These are phyloP conservation scores for Trichoderma endophyticum DNA, from an alignment of 2,329 filamentous ascomycete genomes.

Conservation along the genomic window DNA sequence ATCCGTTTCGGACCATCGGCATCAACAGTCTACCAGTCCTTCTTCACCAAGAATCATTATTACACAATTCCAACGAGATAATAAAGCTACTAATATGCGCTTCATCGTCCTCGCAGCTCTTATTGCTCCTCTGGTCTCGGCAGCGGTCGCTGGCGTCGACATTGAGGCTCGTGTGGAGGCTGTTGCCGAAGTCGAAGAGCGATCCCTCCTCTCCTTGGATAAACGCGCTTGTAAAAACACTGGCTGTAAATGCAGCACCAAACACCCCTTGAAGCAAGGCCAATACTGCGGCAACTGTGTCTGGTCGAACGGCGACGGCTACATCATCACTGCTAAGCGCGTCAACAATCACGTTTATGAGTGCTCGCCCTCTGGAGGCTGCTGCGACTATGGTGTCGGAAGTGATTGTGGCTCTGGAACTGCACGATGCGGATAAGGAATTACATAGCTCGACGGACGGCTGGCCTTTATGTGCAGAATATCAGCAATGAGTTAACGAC, in stretches of 20 bases:
- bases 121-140: neutral
- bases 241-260: slow-evolving; percentile 3
- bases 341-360: slow-evolving; percentile 9
- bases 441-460: neutral
- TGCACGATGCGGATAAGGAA: slow-evolving; percentile 1
- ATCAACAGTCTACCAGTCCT: neutral
- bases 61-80: neutral
- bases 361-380: neutral
- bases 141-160: slow-evolving; percentile 2
- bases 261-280: slow-evolving; percentile 1
- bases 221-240: neutral
- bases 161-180: slow-evolving; percentile 2
- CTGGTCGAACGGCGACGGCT: slow-evolving; percentile 4
- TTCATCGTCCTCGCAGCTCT: slow-evolving; percentile 3
- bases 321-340: slow-evolving; percentile 7
- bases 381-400: neutral
- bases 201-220: neutral
- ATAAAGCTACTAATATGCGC: neutral
- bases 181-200: neutral
- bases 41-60: neutral
- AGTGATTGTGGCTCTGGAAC: slow-evolving; percentile 8
- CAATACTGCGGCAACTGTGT: slow-evolving; percentile 8
- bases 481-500: neutral
- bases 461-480: neutral
- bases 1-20: neutral